Base-by-base conservation (phyloP, 108 stramenopile genomes). In the Skeletonema potamos region DNA sequence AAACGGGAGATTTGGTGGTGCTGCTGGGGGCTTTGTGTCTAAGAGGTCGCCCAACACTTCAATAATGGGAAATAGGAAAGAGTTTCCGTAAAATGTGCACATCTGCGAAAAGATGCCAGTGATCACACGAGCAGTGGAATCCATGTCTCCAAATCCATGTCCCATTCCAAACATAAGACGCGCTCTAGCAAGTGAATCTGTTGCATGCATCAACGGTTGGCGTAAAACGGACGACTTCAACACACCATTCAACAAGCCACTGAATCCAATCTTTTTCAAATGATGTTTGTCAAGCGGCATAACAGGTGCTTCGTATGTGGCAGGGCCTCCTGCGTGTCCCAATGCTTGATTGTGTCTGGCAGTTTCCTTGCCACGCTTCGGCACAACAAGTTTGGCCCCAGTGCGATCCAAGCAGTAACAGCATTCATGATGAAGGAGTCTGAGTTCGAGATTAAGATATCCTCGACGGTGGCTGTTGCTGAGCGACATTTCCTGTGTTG, bases 171-270 rank as follows among this genome's bases (percentile, higher is more conserved):
- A 93, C 92, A 93, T 93, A 62, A 91, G 83, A 60, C 92, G 79
- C n/a, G 92, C 92, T 58, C 92, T 74, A 0, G 89, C 87, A 57
- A 93, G 74, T 26, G 92, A 93, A 59, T 93, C 92, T 17, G 92
- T 91, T 17, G 90, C 92, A 71, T 85, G 76, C 75, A 93, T 88
- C 46, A 93, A 62, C 12, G 92, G 90, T 68, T 93, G 92, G 26
- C 88, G 88, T 26, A 93, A 64, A n/a, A 89, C 86, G 44, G 86
- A 85, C 58, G 83, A 86, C 58, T 93, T 93, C 55, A 93, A 62
- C 4, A 86, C 84, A 11, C 89, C 92, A 66, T 84, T 84, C 11
- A 93, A 74, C 48, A 93, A 64, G 11, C 81, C 89, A 67, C 66
- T 86, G 61, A 84, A 88, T 22, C 88, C 88, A 26, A 59, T 65